These are phyloP conservation scores for Graphiopsis chlorocephala DNA, from an alignment of 2,329 filamentous ascomycete species.

Conservation along the genomic window DNA sequence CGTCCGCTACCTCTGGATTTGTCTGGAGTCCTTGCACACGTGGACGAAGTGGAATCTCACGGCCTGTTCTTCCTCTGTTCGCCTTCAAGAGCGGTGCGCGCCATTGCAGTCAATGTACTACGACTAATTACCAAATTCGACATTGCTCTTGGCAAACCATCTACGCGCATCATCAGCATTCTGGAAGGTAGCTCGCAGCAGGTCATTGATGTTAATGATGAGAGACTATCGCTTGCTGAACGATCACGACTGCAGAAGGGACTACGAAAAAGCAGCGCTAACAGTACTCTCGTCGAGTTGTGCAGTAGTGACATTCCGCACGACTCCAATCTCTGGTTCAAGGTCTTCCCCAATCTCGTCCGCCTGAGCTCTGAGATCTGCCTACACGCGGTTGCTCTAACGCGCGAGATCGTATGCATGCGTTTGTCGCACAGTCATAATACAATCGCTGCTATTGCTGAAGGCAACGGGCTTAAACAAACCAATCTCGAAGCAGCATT, in stretches of 20 bases:
- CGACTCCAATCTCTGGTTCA: constrained; percentile 94
- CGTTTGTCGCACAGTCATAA: constrained; percentile 91
- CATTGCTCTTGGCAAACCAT: constrained; percentile 74
- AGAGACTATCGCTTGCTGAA: constrained; percentile 87
- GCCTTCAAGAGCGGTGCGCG: constrained; percentile 82
- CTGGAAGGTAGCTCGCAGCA: constrained; percentile 84
- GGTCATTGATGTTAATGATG: constrained; percentile 89
- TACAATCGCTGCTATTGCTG: constrained; percentile 73
- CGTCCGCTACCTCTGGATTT: constrained; percentile 60
- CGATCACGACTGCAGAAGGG: constrained; percentile 88
- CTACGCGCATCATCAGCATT: constrained; percentile 79
- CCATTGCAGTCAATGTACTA: constrained; percentile 88
- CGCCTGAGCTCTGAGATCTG: constrained; percentile 87
- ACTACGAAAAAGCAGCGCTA: constrained; percentile 76
- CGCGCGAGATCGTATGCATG: constrained; percentile 88
- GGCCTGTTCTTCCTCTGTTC: constrained; percentile 97
- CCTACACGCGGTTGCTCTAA: constrained; percentile 84
- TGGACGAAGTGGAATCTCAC: constrained; percentile 95
- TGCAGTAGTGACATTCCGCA: constrained; percentile 95
- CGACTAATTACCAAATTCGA: constrained; percentile 93
- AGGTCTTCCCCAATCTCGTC: constrained; percentile 93
- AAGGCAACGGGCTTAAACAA: constrained; percentile 56
- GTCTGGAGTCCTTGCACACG: constrained; percentile 84
- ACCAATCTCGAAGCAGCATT: constrained; percentile 17
- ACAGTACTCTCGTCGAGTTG: constrained; percentile 85